Conservation (phyloP, 352 stramenopile species). For the Globisporangium spiculum region DNA sequence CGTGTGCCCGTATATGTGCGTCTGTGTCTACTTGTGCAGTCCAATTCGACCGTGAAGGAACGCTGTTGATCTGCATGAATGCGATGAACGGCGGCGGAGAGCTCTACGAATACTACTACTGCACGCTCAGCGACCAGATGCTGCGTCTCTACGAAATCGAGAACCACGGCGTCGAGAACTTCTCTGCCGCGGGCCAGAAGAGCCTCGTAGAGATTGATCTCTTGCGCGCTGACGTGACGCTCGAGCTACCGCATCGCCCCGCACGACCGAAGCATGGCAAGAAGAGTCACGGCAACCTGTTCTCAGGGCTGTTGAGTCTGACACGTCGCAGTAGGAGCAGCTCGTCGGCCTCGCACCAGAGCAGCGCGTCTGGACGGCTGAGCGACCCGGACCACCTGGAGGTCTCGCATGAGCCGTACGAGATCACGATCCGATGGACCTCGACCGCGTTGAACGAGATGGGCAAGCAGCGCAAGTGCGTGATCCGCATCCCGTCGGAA, state of each 20-base stretch:
- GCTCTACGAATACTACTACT: constrained; percentile 37
- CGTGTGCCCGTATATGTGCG: background rate
- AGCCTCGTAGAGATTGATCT: constrained; percentile 41
- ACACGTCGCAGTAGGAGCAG: constrained; percentile 14
- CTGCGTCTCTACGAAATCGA: constrained; percentile 32
- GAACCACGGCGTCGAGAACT: constrained; percentile 6
- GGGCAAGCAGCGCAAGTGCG: constrained; percentile 9
- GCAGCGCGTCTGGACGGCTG: background rate
- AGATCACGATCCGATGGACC: constrained; percentile 18
- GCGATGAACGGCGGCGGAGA: constrained; percentile 4
- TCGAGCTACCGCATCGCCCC: constrained; percentile 27
- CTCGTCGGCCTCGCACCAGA: constrained; percentile 11
- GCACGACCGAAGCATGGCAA: constrained; percentile 1
- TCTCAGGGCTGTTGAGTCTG: constrained; percentile 11
- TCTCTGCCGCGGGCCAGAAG: background rate
- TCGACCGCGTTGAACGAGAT: constrained; percentile 7
- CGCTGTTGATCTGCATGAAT: constrained; percentile 24
- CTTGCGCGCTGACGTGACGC: constrained; percentile 27
- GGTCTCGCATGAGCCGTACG: constrained; percentile 14
- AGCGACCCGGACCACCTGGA: constrained; percentile 15
- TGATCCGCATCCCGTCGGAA: constrained; percentile 48
- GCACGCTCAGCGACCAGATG: constrained; percentile 29
- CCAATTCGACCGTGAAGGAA: constrained; percentile 26
- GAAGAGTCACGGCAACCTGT: constrained; percentile 6
- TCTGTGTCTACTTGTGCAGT: constrained; percentile 15